Evolutionary conservation across 176 grass and related monocot genomes (phyloP).

Genomic region (Tillandsia fasciculata): DNA sequence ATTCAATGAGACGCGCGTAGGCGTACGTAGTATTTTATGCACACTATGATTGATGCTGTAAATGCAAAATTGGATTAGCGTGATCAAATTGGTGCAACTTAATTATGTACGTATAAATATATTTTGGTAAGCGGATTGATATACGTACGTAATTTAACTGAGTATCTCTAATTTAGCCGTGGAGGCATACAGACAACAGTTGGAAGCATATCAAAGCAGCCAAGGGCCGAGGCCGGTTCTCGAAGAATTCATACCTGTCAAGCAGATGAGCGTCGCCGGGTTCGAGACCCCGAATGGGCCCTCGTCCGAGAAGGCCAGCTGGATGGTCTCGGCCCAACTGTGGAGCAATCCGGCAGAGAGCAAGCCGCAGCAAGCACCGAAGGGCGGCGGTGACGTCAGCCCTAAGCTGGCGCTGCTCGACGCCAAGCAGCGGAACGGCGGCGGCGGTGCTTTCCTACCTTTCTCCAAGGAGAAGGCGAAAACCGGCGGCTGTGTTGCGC

Average conservation of each 20-base stretch:
- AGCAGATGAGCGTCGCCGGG: conserved; percentile 52
- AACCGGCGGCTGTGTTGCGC: not conserved
- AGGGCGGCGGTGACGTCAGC: conserved; percentile 49
- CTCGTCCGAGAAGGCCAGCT: conserved; percentile 76
- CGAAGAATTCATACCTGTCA: conserved; percentile 88
- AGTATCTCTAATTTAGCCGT: conserved; percentile 33
- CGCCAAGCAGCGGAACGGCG: conserved; percentile 38
- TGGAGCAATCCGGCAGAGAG: conserved; percentile 54
- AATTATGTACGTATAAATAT: not conserved
- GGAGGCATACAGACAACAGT: conserved; percentile 83
- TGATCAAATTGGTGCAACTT: too few relatives aligned
- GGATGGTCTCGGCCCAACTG: conserved; percentile 98
- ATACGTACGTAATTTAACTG: not conserved
- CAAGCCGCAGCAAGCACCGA: conserved; percentile 31
- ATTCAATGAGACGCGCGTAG: too few relatives aligned
- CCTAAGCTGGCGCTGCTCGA: conserved; percentile 32
- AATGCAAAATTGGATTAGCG: too few relatives aligned
- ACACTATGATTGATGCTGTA: too few relatives aligned
- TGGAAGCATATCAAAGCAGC: conserved; percentile 52
- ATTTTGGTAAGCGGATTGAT: not conserved
- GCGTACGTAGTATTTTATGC: too few relatives aligned
- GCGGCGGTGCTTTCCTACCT: conserved; percentile 83
- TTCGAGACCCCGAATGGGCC: conserved; percentile 29
- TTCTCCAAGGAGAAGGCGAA: conserved; percentile 76
- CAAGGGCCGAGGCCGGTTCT: conserved; percentile 59